Percentiles rank a stretch among this genome's conserved stretches.
These are phyloP conservation scores for Ophioceras dolichostomum DNA, from an alignment of 2,329 filamentous ascomycete genomes.

Conservation along the genomic window DNA sequence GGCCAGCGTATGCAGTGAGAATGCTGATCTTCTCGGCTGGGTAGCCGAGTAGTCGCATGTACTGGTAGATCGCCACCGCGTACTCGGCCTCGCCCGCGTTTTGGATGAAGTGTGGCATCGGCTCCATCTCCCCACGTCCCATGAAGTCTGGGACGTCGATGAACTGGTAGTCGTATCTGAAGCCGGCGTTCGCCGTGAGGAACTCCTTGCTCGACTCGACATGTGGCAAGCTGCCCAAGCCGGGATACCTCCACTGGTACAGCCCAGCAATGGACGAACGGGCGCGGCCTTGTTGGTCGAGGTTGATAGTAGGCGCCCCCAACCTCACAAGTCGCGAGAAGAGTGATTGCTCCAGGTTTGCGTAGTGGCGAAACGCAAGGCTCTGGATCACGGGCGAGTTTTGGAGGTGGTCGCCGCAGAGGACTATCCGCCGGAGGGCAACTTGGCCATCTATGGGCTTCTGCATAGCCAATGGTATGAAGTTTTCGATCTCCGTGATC, in stretches of 20 bases:
- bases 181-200: slow-evolving; percentile 73
- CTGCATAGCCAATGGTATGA: slow-evolving; percentile 90
- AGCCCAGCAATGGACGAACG: slow-evolving; percentile 77
- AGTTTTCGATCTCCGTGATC: slow-evolving; percentile 94
- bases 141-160: slow-evolving; percentile 93
- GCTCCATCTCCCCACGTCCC: slow-evolving; percentile 76
- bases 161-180: slow-evolving; percentile 92
- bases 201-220: slow-evolving; percentile 62
- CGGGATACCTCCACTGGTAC: slow-evolving; percentile 86
- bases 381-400: slow-evolving; percentile 96
- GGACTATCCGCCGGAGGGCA: slow-evolving; percentile 73
- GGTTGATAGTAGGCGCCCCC: slow-evolving; percentile 78
- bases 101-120: slow-evolving; percentile 88
- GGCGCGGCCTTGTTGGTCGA: slow-evolving; percentile 89
- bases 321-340: slow-evolving; percentile 85
- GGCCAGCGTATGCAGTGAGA: slow-evolving; percentile 86
- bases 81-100: slow-evolving; percentile 97
- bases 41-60: slow-evolving; percentile 93
- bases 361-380: slow-evolving; percentile 85
- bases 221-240: slow-evolving; percentile 65
- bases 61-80: slow-evolving; percentile 87
- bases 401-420: slow-evolving; percentile 92
- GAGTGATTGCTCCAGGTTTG: slow-evolving; percentile 89
- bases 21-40: slow-evolving; percentile 76
- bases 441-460: slow-evolving; percentile 61